A percentile compares a stretch with the other conserved stretches of the same genome.
Conservation (phyloP, 441 rosid genomes). For the Erodium trifolium region DNA sequence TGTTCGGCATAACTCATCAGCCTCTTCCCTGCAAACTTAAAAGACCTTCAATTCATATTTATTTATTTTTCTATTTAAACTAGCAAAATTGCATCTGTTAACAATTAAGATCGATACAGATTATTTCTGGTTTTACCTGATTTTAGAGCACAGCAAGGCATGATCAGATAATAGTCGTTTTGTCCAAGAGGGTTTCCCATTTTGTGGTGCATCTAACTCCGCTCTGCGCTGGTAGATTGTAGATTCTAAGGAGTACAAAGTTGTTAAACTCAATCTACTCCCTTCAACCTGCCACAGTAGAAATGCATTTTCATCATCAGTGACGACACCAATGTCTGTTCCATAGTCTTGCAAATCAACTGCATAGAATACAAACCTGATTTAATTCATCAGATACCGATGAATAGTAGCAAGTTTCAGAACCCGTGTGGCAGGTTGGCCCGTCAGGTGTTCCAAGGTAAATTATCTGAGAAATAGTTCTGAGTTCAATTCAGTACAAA, state of each 20-base stretch:
- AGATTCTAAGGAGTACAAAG: conserved; percentile 59
- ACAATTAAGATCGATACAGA: neutral
- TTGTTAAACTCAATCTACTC: conserved; percentile 46
- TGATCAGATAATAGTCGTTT: conserved; percentile 39
- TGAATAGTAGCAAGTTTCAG: conserved; percentile 68
- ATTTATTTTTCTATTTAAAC: neutral
- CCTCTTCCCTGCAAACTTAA: conserved; percentile 53
- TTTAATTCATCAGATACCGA: conserved; percentile 35
- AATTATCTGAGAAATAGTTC: conserved; percentile 42
- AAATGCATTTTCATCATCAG: neutral
- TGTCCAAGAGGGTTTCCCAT: conserved; percentile 76
- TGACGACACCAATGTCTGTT: neutral
- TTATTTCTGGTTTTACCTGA: conserved; percentile 30
- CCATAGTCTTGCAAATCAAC: neutral
- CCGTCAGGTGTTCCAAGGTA: conserved; percentile 84
- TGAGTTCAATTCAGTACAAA: conserved; percentile 9
- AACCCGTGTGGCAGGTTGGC: conserved; percentile 76
- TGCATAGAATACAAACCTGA: neutral
- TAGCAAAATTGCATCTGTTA: neutral
- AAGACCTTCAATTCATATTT: no score
- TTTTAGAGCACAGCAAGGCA: conserved; percentile 57
- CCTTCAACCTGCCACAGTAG: conserved; percentile 36
- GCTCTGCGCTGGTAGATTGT: conserved; percentile 53
- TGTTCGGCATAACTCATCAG: conserved; percentile 67
- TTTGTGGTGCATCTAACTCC: conserved; percentile 39